Evolutionary conservation across 176 grass and related monocot species (phyloP).

Genomic region (Thalia dealbata): DNA sequence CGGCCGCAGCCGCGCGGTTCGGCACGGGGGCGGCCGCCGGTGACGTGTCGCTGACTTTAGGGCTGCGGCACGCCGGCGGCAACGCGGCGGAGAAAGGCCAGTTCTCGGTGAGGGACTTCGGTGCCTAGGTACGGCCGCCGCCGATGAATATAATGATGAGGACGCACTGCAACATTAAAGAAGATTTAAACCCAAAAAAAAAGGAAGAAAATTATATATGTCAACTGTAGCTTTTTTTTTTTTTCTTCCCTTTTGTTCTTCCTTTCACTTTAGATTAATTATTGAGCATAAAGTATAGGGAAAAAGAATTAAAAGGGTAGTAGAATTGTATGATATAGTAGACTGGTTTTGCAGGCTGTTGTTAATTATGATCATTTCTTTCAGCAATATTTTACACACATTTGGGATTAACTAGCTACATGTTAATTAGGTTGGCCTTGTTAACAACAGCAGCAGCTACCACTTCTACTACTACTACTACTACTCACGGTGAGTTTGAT

Average conservation of each 20-base stretch:
- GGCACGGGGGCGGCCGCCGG: slow-evolving; percentile 35
- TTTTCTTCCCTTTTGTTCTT: background rate
- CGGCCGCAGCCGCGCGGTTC: slow-evolving; percentile 50
- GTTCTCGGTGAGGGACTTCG: slow-evolving; percentile 84
- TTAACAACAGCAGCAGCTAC: too few relatives aligned
- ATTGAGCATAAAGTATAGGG: slow-evolving; percentile 5
- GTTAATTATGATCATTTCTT: background rate
- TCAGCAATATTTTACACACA: background rate
- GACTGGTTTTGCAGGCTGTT: slow-evolving; percentile 10
- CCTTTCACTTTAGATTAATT: background rate
- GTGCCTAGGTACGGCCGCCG: slow-evolving; percentile 8
- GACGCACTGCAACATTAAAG: too few relatives aligned
- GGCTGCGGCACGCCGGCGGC: slow-evolving; percentile 54
- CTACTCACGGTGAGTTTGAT: too few relatives aligned
- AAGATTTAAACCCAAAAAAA: too few relatives aligned
- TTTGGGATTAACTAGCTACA: too few relatives aligned
- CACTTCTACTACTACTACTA: background rate
- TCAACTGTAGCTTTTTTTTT: background rate
- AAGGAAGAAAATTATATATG: too few relatives aligned
- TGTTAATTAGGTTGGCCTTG: background rate
- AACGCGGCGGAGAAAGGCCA: slow-evolving; percentile 31
- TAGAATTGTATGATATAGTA: slow-evolving; percentile 10
- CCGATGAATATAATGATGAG: slow-evolving; percentile 26
- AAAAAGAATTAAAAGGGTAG: background rate
- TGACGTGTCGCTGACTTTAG: slow-evolving; percentile 87